These are phyloP conservation scores for Quercus mongolica DNA, from an alignment of 306 rosid species.

Conservation along the genomic window DNA sequence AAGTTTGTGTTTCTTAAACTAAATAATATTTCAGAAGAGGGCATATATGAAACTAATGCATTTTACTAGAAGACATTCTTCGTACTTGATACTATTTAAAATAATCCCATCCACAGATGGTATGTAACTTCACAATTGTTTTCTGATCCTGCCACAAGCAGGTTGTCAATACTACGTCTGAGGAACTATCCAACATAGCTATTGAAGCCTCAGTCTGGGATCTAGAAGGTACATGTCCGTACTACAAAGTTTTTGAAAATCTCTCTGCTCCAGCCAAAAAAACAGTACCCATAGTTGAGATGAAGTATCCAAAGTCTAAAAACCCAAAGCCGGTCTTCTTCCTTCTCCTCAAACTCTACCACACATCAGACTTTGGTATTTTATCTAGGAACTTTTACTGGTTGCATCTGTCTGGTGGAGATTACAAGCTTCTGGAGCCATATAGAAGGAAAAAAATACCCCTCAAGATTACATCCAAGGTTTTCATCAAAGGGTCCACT, in stretches of 20 bases:
- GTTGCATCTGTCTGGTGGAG: conserved; percentile 77
- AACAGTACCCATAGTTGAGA: conserved; percentile 58
- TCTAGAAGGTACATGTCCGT: conserved; percentile 79
- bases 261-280: conserved; percentile 60
- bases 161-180: conserved; percentile 84
- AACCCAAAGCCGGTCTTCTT: conserved; percentile 75
- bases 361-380: conserved; percentile 47
- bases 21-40: too few relatives aligned
- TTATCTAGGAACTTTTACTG: conserved; percentile 91
- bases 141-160: conserved; percentile 39
- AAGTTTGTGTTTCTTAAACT: too few relatives aligned
- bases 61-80: too few relatives aligned
- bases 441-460: conserved; percentile 65
- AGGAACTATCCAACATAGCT: conserved; percentile 59
- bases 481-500: conserved; percentile 49
- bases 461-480: conserved; percentile 60
- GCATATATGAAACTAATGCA: too few relatives aligned
- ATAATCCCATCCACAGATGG: neutral
- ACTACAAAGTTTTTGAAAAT: conserved; percentile 51
- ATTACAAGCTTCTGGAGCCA: conserved; percentile 78
- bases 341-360: conserved; percentile 89
- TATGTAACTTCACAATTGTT: conserved; percentile 16
- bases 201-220: conserved; percentile 92
- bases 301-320: conserved; percentile 76
- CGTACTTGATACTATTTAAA: too few relatives aligned